These are phyloP conservation scores for Helianthus tuberosus DNA, from an alignment of 129 eudicot species.

Conservation along the genomic window DNA sequence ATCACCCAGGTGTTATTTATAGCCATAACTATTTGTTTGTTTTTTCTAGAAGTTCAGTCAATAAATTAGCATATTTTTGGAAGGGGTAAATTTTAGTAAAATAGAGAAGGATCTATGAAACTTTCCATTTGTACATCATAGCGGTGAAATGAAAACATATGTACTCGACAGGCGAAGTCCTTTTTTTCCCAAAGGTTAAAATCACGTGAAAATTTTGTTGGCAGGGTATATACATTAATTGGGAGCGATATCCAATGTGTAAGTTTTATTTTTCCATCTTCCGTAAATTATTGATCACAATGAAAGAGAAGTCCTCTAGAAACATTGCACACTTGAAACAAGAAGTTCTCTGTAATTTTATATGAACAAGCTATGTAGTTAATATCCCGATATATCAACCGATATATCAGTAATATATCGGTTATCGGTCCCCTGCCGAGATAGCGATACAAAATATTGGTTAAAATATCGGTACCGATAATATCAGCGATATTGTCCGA, in stretches of 20 bases:
- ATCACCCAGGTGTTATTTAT: no score
- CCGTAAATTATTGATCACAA: not conserved
- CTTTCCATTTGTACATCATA: constrained; percentile 20
- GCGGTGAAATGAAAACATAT: constrained; percentile 16
- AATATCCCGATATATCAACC: no score
- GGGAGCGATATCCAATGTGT: not conserved
- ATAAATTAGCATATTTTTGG: not conserved
- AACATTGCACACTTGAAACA: no score
- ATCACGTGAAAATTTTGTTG: constrained; percentile 8
- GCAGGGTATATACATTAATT: not conserved
- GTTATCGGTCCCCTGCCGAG: no score
- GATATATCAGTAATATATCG: no score
- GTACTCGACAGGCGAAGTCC: constrained; percentile 3
- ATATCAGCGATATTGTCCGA: no score
- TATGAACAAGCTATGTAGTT: no score
- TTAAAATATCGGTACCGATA: no score
- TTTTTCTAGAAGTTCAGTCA: not conserved
- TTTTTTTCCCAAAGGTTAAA: constrained; percentile 28
- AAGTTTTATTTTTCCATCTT: not conserved
- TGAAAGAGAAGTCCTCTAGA: no score
- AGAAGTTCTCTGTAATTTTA: no score
- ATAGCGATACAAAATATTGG: no score
- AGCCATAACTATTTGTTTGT: no score
- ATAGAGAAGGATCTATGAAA: constrained; percentile 13
- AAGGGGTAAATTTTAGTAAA: not conserved